Conservation (phyloP, 495 filamentous ascomycete species). For the Parathielavia hyrcaniae region DNA sequence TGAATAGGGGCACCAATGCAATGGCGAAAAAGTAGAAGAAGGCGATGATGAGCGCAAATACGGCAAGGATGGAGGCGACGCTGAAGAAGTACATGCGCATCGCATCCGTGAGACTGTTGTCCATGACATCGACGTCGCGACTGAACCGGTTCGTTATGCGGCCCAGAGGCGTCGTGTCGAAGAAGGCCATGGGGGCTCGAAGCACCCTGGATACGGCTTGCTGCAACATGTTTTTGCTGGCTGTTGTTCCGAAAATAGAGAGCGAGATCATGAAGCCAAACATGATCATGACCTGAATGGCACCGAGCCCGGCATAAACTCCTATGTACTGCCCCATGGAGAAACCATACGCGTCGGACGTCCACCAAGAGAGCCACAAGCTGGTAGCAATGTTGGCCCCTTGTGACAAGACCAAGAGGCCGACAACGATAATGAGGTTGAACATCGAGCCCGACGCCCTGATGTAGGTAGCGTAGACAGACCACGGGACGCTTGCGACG, state of each 20-base stretch:
- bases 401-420: constrained; percentile 64
- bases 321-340: constrained; percentile 72
- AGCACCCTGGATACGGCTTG: constrained; percentile 75
- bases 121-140: constrained; percentile 91
- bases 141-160: constrained; percentile 96
- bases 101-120: constrained; percentile 82
- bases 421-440: constrained; percentile 57
- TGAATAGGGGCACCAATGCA: constrained; percentile 72
- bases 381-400: constrained; percentile 79
- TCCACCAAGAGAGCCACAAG: constrained; percentile 93
- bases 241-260: constrained; percentile 70
- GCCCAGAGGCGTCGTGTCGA: constrained; percentile 93
- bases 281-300: constrained; percentile 66
- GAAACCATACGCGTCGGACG: constrained; percentile 62
- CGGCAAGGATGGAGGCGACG: constrained; percentile 66
- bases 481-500: constrained; percentile 74
- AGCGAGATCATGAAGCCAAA: constrained; percentile 58
- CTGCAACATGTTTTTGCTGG: constrained; percentile 76
- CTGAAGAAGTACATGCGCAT: constrained; percentile 93
- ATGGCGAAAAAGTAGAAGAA: constrained; percentile 95
- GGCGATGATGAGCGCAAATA: constrained; percentile 81
- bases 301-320: constrained; percentile 73
- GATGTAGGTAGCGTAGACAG: constrained; percentile 75
- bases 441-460: constrained; percentile 70
- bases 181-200: constrained; percentile 92